Evolutionary conservation across 495 filamentous ascomycete species (phyloP).

Genomic region (Hypomontagnella monticulosa): DNA sequence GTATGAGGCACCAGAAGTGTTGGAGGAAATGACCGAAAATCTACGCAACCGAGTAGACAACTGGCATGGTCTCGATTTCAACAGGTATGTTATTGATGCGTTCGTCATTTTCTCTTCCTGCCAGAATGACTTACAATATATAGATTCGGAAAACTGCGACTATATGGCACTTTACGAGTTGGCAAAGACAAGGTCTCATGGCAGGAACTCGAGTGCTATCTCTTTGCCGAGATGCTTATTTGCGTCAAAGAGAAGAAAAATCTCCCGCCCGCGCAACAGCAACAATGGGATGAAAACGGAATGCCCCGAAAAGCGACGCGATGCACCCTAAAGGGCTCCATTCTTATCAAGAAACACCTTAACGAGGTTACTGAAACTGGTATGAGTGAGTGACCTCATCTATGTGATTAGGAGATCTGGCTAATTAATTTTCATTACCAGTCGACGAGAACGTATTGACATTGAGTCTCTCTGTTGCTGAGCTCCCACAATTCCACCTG

Average conservation of each 20-base stretch:
- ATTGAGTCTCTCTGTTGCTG: constrained; percentile 88
- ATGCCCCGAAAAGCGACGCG: constrained; percentile 72
- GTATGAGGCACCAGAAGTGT: constrained; percentile 70
- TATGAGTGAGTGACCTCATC: constrained; percentile 40
- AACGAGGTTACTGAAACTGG: constrained; percentile 82
- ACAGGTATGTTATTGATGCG: constrained; percentile 63
- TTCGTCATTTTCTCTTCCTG: background rate
- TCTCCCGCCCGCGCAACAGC: constrained; percentile 50
- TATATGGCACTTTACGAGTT: constrained; percentile 91
- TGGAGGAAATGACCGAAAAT: constrained; percentile 88
- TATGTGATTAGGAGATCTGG: constrained; percentile 34
- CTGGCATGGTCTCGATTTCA: constrained; percentile 98
- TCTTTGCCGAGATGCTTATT: constrained; percentile 99
- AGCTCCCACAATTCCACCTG: constrained; percentile 97
- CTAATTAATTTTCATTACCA: constrained; percentile 44
- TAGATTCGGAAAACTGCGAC: constrained; percentile 91
- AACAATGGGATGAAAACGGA: constrained; percentile 70
- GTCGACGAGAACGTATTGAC: constrained; percentile 86
- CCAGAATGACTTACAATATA: constrained; percentile 17
- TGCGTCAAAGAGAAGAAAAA: constrained; percentile 97
- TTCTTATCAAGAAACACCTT: constrained; percentile 97
- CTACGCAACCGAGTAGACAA: constrained; percentile 90
- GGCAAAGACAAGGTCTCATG: constrained; percentile 97
- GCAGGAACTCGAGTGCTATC: constrained; percentile 97
- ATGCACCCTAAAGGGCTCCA: constrained; percentile 95